Percentiles rank a stretch among this genome's conserved stretches.
Evolutionary conservation across 352 stramenopile species (phyloP).

Genomic region (Globisporangium uncinulatum): DNA sequence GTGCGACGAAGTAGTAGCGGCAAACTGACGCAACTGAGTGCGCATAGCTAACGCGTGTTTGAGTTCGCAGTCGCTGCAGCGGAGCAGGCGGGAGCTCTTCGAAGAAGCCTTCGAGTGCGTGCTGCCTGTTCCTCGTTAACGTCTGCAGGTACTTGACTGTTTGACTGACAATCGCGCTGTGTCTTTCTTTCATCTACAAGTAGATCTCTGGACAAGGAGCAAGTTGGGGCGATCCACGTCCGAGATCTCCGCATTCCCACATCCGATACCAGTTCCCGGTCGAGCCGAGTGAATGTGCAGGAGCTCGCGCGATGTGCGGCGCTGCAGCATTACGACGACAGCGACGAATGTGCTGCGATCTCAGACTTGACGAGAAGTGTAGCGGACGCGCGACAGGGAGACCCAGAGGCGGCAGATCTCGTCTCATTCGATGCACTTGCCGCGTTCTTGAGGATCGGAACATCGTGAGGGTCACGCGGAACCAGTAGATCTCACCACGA

Average conservation of each 20-base stretch:
- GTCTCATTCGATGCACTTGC: constrained; percentile 8
- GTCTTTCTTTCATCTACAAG: not conserved
- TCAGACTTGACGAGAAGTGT: not conserved
- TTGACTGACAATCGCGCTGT: too few relatives aligned
- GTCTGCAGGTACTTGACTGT: not conserved
- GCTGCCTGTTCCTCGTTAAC: not conserved
- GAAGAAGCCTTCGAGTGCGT: constrained; percentile 29
- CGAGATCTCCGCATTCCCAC: constrained; percentile 5
- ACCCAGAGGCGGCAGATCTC: not conserved
- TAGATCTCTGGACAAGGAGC: constrained; percentile 15
- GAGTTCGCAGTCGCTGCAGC: constrained; percentile 16
- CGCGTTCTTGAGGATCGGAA: constrained; percentile 8
- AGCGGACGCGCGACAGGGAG: not conserved
- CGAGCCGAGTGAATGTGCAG: too few relatives aligned
- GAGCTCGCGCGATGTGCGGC: constrained; percentile 16
- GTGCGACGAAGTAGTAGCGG: not conserved
- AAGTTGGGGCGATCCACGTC: constrained; percentile 12
- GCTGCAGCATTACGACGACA: constrained; percentile 23
- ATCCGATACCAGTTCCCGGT: constrained; percentile 10
- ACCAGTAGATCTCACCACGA: not conserved
- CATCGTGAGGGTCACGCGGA: not conserved
- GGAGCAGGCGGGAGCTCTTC: constrained; percentile 15
- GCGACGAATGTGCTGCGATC: not conserved
- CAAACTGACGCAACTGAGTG: too few relatives aligned
- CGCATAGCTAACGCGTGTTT: not conserved